Evolutionary conservation across 805 yeast genomes (phyloP), one percentile per base, ranked within the genome.

Genomic region (Candida pseudoglaebosa): DNA sequence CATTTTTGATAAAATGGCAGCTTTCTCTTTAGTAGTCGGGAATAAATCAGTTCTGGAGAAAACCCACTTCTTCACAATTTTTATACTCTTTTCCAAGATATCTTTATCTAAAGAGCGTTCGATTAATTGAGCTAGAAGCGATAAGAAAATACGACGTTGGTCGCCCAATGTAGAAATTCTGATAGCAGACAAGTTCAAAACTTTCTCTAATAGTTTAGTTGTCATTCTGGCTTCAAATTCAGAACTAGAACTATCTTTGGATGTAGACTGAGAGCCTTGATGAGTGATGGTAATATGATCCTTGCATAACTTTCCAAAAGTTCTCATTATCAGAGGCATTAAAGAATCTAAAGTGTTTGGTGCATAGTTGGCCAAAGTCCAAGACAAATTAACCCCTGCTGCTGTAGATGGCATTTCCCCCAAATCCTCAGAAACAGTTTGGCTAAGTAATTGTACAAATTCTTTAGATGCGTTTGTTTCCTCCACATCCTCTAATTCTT

Each of bases 1-100:
- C 96, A 95, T 89, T 61, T 93, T 93, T 10, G 90, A 77, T 41
- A 93, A 67, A 29, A 93, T 82, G 0, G 95, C 97, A 1, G 98
- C 96, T 57, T 93, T 93, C 54, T 93, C 99, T 56, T 93, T 95
- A 2, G 84, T 80, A 0, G 98, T 87, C 3, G 99, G 99, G 68
- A 89, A 89, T 16, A 87, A 71, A 47, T 87, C 96, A 3, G 78
- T 70, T 40, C 82, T 77, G 2, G 87, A 77, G 54, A 95, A 89
- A 0, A 90, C 91, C 99, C 99, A 93, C 12, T 75, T 74, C 52
- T 90, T 78, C 1, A 90, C 91, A 46, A 89, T 80, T 20, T 73
- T 71, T 18, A 91, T 78, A 33, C 93, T 84, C 53, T 82, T 83
- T 43, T 77, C 77, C 43, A 90, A 67, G 6, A 93, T 75, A 17